Base-by-base conservation (phyloP, 306 rosid species). In the Biancaea sappan region DNA sequence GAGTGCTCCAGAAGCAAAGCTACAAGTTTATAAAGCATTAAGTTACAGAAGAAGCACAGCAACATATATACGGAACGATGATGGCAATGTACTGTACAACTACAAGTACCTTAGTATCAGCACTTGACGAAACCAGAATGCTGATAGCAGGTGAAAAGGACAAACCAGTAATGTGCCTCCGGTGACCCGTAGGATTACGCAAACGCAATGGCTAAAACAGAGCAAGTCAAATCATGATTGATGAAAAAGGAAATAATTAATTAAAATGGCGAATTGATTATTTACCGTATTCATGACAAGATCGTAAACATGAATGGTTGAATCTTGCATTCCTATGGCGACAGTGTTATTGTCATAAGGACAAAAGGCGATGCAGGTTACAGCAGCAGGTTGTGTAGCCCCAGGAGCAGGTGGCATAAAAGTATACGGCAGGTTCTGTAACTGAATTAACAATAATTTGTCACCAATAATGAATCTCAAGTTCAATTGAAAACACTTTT, bases 301-400 rank as follows among this genome's bases (percentile, higher is more conserved):
- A 72, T 83, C 80, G 80, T 80, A 88, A 69, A 92, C 88, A 62
- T 76, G 86, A 64, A 92, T 86, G 16, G 86, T 83, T 26, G 86
- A 84, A 79, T 89, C 90, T 48, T 80, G 86, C 89, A 80, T 84
- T 81, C 96, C 96, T 24, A 88, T 75, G 59, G 91, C 97, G 8
- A 86, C 26, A 43, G 88, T 74, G 82, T 87, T 87, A 79, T 88
- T 89, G 78, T 92, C 89, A 47, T 50, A 63, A 50, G 93, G 97
- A 74, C 82, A 86, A 59, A 92, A 88, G 2, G 82, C 87, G 7
- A 89, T 63, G 71, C 37, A 86, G 22, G 93, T 86, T 22, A 91
- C 70, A 54, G 84, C 69, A n/a, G n/a, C n/a, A n/a, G n/a, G n/a
- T n/a, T n/a, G n/a, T n/a, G n/a, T n/a, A n/a, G n/a, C n/a, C n/a